phyloP scores from a whole-genome alignment of 441 rosid genomes.

The Sinapis alba region DNA sequence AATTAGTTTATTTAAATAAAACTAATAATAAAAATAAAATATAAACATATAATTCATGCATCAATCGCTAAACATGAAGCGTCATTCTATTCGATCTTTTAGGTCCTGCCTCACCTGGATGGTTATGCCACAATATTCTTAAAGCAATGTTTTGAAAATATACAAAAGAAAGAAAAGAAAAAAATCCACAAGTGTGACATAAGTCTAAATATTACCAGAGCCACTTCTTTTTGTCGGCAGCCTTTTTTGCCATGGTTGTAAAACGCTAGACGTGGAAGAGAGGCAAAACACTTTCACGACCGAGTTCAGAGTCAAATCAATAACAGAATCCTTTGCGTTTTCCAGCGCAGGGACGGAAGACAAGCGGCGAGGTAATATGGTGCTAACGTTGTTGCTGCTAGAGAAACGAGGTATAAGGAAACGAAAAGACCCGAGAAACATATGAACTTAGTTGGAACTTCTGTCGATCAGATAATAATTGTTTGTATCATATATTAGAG shows the following conservation, averaged over 20 bases:
- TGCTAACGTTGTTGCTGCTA: not conserved
- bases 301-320: slow-evolving; percentile 62
- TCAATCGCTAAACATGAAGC: not conserved
- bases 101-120: no score
- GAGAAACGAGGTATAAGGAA: not conserved
- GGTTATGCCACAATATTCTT: no score
- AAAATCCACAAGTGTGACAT: not conserved
- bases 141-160: not conserved
- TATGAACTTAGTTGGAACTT: not conserved
- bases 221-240: slow-evolving; percentile 63
- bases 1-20: not conserved
- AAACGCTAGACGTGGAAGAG: slow-evolving; percentile 56
- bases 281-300: slow-evolving; percentile 71
- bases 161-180: not conserved
- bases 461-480: not conserved
- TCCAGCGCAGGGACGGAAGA: not conserved
- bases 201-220: slow-evolving; percentile 48
- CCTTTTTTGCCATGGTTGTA: slow-evolving; percentile 79
- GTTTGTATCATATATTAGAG: not conserved
- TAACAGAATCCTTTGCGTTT: slow-evolving; percentile 35
- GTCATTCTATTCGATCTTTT: not conserved
- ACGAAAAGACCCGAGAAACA: not conserved
- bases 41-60: not conserved
- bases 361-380: not conserved
- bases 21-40: not conserved